These are phyloP conservation scores for Graphium sp. DNA, from an alignment of 2,329 filamentous ascomycete genomes.

Conservation along the genomic window DNA sequence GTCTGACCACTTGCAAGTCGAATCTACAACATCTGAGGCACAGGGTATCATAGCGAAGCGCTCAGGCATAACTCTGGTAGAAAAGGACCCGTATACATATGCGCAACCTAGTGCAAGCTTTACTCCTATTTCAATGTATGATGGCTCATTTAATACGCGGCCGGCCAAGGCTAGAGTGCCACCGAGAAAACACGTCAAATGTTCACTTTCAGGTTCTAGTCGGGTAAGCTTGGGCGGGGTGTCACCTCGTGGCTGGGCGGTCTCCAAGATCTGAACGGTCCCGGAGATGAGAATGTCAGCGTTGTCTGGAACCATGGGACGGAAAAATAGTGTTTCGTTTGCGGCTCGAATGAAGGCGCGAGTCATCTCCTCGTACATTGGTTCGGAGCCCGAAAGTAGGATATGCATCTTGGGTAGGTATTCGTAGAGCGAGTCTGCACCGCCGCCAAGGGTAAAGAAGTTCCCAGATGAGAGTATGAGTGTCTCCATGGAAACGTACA, in stretches of 20 bases:
- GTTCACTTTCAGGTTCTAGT: constrained; percentile 24
- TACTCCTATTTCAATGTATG: constrained; percentile 38
- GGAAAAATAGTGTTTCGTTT: constrained; percentile 47
- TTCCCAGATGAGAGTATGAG: neutral
- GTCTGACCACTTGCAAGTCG: constrained; percentile 16
- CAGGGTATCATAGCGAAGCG: constrained; percentile 30
- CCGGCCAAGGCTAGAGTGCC: constrained; percentile 48
- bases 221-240: constrained; percentile 14
- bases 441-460: constrained; percentile 22
- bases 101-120: constrained; percentile 47
- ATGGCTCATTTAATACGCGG: constrained; percentile 32
- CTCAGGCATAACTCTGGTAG: constrained; percentile 45
- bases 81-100: constrained; percentile 41
- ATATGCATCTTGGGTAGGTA: constrained; percentile 53
- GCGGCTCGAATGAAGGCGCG: constrained; percentile 35
- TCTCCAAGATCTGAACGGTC: constrained; percentile 18
- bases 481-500: constrained; percentile 37
- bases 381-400: constrained; percentile 40
- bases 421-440: constrained; percentile 41
- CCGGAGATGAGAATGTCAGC: constrained; percentile 47
- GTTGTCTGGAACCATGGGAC: constrained; percentile 42
- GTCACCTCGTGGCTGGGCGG: constrained; percentile 8
- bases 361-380: constrained; percentile 19
- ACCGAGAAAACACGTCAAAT: constrained; percentile 48
- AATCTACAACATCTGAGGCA: constrained; percentile 11